Base-by-base conservation (phyloP, 2,329 filamentous ascomycete genomes). In the Xylaria sp. region DNA sequence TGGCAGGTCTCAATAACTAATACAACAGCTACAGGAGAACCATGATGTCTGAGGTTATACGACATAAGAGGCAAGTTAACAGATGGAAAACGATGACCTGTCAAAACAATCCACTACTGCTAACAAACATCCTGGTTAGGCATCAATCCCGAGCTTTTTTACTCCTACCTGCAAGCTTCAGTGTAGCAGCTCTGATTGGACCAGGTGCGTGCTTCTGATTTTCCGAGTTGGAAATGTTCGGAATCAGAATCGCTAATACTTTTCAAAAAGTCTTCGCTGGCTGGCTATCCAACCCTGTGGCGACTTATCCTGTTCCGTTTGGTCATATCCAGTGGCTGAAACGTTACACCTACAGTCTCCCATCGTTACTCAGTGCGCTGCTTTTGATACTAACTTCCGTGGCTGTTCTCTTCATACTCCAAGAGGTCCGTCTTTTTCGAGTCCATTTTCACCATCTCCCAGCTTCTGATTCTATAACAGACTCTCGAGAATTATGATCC, bases 11-110 rank as follows among this genome's bases (percentile, higher is more conserved):
- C 9, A 3, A 40, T 40, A 25, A 4, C 32, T 40, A 10, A 55
- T 10, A 2, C 40, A 1, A 40, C 10, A 1, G 23, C 23, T n/a
- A 13, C 18, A 55, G 53, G 25, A 37, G 53, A 32, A 55, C 53
- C 10, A 55, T 55, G 53, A 55, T 55, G 53, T 55, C 53, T 23
- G 53, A 55, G 13, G 32, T 40, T 23, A 55, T 55, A 55, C n/a
- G n/a, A 10, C 53, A 55, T 10, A 55, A 40, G 32, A 55, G 53
- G 53, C n/a, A 55, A 40, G 50, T 54, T 10, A 5, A 5, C 4
- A 29, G 48, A 50, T 12, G 47, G 47, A 9, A n/a, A 16, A n/a
- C 21, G 6, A 9, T 55, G 27, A 5, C 29, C 29, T 55, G 4
- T 23, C 35, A 8, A 35, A 12, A 23, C 23, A 25, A 25, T 55